Evolutionary conservation across 164 flowering plant genomes (phyloP).

Genomic region (Akebia trifoliata): DNA sequence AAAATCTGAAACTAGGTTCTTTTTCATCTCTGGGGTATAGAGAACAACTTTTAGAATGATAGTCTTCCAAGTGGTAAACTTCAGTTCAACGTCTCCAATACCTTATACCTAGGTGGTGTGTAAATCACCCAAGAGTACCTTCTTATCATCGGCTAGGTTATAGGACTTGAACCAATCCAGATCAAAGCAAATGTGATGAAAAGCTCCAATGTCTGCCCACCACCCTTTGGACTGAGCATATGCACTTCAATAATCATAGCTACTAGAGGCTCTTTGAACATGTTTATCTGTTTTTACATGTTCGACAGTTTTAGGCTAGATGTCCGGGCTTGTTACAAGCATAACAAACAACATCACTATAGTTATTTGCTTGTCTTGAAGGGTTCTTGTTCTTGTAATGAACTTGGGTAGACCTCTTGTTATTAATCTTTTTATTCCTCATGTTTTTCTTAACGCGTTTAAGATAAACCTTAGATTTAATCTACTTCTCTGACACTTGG

Average conservation of each 20-base stretch:
- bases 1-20: constrained; percentile 14
- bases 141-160: background rate
- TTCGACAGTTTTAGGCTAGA: background rate
- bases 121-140: constrained; percentile 9
- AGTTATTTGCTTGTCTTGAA: background rate
- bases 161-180: constrained; percentile 10
- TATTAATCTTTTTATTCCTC: too few species aligned
- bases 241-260: constrained; percentile 16
- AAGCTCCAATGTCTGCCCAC: constrained; percentile 23
- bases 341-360: background rate
- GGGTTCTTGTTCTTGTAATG: background rate
- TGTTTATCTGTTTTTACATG: background rate
- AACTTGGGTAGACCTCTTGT: too few species aligned
- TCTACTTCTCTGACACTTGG: too few species aligned
- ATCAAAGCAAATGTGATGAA: constrained; percentile 12
- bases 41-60: background rate
- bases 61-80: constrained; percentile 9
- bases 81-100: constrained; percentile 7
- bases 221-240: constrained; percentile 12
- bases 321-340: constrained; percentile 9
- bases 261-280: constrained; percentile 13
- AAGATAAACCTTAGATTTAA: too few species aligned
- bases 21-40: constrained; percentile 2
- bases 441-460: too few species aligned
- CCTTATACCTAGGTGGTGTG: constrained; percentile 1